Base-by-base conservation (phyloP, 768 basidiomycete genomes). In the Lactarius akahatsu region DNA sequence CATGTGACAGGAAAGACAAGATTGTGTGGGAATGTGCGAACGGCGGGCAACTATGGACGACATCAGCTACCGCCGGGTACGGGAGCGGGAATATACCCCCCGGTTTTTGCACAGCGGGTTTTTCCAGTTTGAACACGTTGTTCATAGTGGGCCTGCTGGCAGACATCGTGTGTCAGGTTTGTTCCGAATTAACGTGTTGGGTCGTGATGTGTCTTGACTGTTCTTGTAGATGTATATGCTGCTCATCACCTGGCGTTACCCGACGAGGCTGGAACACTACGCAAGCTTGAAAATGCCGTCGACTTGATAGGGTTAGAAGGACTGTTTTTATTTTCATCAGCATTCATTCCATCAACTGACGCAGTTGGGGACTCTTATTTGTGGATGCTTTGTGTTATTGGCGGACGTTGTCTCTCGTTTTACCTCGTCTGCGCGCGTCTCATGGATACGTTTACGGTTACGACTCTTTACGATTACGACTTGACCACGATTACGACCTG, bases 211-310 rank as follows among this genome's bases (percentile, higher is more conserved):
- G 55, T 60, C 58, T 67, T 45, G 61, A 56, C 38, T 54, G 60
- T 55, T 57, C 68, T 30, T 45, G 60, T 71, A 90, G 89, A 72
- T 88, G 59, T 90, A 91, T 80, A 88, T 90, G 87, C 85, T 82
- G 76, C 89, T 91, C 80, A 77, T 90, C 76, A 80, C 80, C 72
- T 92, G 88, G 89, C 81, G 88, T 63, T 91, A 85, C 83, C 82
- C 83, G 72, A 88, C 86, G 76, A 80, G 86, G 71, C 76, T 90
- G 75, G 85, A 87, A 76, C 83, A 87, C 76, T 90, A 90, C 77
- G 74, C 78, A 40, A 77, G 75, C 71, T 82, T 91, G 84, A 86
- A 87, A 72, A 85, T 85, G 61, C 83, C 85, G 41, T 84, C 4
- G 18, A 9, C 81, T 76, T 71, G 80, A 71, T 86, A 85, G 76